phyloP scores from a whole-genome alignment of 768 basidiomycete species.

The Calocybe cyanea region DNA sequence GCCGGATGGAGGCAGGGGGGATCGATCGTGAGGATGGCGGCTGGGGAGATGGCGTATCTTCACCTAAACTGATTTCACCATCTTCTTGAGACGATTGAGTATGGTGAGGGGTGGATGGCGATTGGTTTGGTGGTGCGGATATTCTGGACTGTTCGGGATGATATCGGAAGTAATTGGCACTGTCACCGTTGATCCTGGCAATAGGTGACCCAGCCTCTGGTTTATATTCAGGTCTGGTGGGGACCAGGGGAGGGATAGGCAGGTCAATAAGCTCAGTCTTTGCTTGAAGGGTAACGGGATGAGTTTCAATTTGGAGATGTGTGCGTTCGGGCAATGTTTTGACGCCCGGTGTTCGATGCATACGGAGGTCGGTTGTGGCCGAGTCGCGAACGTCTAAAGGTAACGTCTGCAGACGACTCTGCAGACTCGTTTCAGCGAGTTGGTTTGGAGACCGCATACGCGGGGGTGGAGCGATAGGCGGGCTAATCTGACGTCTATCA shows the following conservation, averaged over 20 bases:
- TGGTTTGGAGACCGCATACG: no score
- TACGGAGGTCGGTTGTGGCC: no score
- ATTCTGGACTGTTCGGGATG: conserved; percentile 5
- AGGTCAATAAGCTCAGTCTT: conserved; percentile 19
- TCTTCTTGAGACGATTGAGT: conserved; percentile 45
- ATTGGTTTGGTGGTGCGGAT: conserved; percentile 1
- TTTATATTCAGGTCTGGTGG: no score
- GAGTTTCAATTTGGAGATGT: not conserved
- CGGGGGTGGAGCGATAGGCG: no score
- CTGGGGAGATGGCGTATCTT: conserved; percentile 14
- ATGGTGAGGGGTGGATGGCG: conserved; percentile 2
- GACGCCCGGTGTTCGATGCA: no score
- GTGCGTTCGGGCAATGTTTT: no score
- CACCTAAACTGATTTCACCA: conserved; percentile 41
- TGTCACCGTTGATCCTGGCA: conserved; percentile 3
- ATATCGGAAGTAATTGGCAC: not conserved
- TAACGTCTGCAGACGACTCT: no score
- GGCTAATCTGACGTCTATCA: no score
- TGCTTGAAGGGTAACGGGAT: conserved; percentile 12
- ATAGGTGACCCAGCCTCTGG: not conserved
- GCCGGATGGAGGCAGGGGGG: not conserved
- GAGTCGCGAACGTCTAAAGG: no score
- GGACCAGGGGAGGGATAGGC: conserved; percentile 1
- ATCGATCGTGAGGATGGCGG: not conserved
- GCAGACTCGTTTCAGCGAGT: no score